Evolutionary conservation across 106 monocot species (phyloP).

Genomic region (Agapanthus africanus): DNA sequence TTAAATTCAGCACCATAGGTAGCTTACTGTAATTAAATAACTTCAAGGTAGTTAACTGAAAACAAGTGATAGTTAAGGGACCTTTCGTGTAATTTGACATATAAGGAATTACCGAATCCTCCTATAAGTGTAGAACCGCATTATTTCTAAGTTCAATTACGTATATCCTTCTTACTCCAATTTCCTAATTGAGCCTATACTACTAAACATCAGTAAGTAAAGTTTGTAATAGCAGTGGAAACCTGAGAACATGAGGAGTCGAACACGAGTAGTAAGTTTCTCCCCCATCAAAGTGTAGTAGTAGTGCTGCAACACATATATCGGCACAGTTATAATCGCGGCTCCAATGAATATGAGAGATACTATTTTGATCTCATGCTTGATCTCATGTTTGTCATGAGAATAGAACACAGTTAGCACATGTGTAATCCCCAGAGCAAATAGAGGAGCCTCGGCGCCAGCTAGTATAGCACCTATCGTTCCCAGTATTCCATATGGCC

Average conservation of each 20-base stretch:
- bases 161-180: no score
- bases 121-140: not conserved
- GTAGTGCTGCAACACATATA: conserved; percentile 33
- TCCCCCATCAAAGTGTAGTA: conserved; percentile 38
- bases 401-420: conserved; percentile 23
- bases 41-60: no score
- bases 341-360: conserved; percentile 35
- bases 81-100: no score
- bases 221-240: not conserved
- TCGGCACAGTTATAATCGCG: conserved; percentile 24
- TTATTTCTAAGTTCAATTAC: not conserved
- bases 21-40: no score
- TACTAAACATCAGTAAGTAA: not conserved
- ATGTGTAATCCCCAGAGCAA: conserved; percentile 34
- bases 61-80: no score
- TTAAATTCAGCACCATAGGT: no score
- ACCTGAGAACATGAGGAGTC: conserved; percentile 31
- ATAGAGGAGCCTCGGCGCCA: conserved; percentile 29
- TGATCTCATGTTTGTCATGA: conserved; percentile 16
- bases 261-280: conserved; percentile 29
- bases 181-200: not conserved
- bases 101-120: not conserved
- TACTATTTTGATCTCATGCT: conserved; percentile 21
- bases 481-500: conserved; percentile 27
- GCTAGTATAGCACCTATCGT: conserved; percentile 24